Conservation (phyloP, 345 rosid genomes). For the Boechera retrofracta region DNA sequence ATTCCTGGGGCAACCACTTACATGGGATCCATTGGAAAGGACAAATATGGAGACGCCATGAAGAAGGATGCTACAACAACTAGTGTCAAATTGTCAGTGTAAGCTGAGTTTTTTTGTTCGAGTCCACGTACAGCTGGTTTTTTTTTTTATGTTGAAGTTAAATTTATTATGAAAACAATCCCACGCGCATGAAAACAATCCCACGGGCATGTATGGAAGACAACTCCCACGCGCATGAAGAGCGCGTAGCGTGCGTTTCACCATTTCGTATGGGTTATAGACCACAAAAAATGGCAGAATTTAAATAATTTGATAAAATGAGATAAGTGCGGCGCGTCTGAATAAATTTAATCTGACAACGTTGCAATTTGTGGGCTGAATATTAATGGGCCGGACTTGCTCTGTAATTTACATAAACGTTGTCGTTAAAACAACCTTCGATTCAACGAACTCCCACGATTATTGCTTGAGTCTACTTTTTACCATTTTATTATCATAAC, state of each 20-base stretch:
- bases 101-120: neutral
- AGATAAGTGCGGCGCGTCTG: neutral
- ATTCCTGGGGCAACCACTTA: constrained; percentile 83
- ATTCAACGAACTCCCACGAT: constrained; percentile 24
- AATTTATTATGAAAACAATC: too few species aligned
- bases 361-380: neutral
- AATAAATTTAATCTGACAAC: too few species aligned
- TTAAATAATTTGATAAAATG: neutral
- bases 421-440: neutral
- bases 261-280: neutral
- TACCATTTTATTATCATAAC: neutral
- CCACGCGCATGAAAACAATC: too few species aligned
- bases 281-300: neutral
- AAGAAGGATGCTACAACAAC: constrained; percentile 69
- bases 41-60: constrained; percentile 93
- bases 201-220: too few species aligned
- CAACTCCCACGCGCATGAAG: neutral
- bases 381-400: neutral
- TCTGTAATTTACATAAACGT: too few species aligned
- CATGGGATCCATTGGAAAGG: constrained; percentile 95
- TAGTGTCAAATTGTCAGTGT: constrained; percentile 96
- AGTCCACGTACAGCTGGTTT: too few species aligned
- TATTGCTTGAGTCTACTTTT: constrained; percentile 24
- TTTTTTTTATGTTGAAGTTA: too few species aligned
- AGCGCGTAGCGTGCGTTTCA: neutral